Percentiles rank a stretch among this genome's conserved stretches.
Evolutionary conservation across 208 protist species (phyloP).

Genomic region (Acanthamoeba lenticulata): DNA sequence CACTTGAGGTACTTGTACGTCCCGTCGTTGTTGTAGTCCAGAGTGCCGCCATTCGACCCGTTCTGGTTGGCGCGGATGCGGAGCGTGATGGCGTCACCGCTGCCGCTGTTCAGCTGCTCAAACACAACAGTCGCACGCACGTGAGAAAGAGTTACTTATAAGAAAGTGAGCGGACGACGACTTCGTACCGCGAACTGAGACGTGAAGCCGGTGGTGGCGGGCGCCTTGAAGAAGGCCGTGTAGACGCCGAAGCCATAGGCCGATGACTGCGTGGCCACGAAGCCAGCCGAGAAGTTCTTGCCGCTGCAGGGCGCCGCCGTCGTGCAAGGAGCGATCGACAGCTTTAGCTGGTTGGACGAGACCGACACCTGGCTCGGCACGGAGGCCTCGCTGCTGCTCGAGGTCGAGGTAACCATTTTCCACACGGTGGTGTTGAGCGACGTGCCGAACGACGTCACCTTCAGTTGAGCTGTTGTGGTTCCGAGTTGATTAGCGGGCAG

Average conservation of each 20-base stretch:
- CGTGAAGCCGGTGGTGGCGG: neutral
- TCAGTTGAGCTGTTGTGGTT: neutral
- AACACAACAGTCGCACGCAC: neutral
- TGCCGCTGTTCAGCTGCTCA: neutral
- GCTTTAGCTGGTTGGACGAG: neutral
- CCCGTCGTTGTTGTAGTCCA: neutral
- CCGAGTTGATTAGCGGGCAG: neutral
- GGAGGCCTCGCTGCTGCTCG: neutral
- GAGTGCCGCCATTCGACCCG: neutral
- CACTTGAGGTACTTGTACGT: neutral
- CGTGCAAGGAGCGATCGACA: neutral
- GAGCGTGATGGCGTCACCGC: neutral
- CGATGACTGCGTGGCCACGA: neutral
- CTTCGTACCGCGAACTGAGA: neutral
- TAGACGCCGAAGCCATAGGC: neutral
- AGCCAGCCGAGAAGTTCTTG: neutral
- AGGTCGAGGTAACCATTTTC: neutral
- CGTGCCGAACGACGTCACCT: neutral
- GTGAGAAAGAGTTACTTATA: neutral
- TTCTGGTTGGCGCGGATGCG: neutral
- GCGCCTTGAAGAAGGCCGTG: neutral
- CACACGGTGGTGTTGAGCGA: neutral
- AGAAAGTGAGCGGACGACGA: neutral
- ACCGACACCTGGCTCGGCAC: neutral
- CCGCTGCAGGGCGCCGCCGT: neutral